Base-by-base conservation (phyloP, 768 basidiomycete species). In the Pleurotus giganteus region DNA sequence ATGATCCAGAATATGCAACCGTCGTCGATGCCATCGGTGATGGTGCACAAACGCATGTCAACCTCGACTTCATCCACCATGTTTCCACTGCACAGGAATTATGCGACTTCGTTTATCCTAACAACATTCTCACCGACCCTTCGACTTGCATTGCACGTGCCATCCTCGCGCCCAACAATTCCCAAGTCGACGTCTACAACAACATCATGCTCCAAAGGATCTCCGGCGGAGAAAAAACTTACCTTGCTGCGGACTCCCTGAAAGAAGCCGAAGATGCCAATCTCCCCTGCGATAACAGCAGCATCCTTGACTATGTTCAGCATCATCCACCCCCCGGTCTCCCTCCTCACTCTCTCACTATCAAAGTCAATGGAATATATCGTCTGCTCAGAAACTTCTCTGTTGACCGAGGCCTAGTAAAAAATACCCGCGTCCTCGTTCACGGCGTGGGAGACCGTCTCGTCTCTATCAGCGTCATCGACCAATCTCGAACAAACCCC, bases 311-410 rank as follows among this genome's bases (percentile, higher is more conserved):
- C 54, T 71, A 70, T 55, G 63, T 83, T 0, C 66, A 70, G 17
- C 61, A 68, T 0, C 49, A 82, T n/a, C 66, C 68, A 27, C 57
- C 66, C 3, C 63, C 71, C 39, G 70, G 73, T 6, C 63, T 81
- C 37, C 80, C 80, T 1, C 65, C 71, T 9, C 63, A 67, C 0
- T 56, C 72, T n/a, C 59, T 76, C 1, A 52, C 57, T 3, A 55
- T 76, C 26, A 68, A 75, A 55, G 15, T 61, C 57, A 65, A 69
- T 45, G 60, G 60, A n/a, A 66, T 74, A 4, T 42, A 81, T 0
- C 80, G 81, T 55, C 58, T 81, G 0, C 61, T 82, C 0, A 47
- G 74, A 0, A 81, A 83, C 58, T 60, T 82, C 15, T 60, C 65
- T 44, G 71, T 75, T 4, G 12, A 50, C 0, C 37, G 63, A 23